These are phyloP conservation scores for Serendipita indica DNA, from an alignment of 768 basidiomycete genomes.

Conservation along the genomic window DNA sequence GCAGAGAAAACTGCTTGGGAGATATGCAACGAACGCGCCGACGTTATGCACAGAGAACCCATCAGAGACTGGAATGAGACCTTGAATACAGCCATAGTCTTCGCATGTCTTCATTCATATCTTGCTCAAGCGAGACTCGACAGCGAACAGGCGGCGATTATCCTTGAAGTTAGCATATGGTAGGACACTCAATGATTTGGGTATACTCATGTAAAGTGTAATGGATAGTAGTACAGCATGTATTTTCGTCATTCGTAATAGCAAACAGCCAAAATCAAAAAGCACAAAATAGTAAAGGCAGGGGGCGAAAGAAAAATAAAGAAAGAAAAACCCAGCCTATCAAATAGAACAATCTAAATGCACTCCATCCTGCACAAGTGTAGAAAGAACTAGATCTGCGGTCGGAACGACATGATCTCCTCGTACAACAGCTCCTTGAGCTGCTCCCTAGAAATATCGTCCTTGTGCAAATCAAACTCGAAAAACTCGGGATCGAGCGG, in stretches of 20 bases:
- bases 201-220: too few species aligned
- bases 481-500: conserved; percentile 96
- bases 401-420: conserved; percentile 84
- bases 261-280: too few species aligned
- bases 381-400: conserved; percentile 23
- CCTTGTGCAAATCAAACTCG: conserved; percentile 94
- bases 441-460: conserved; percentile 88
- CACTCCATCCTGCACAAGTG: background rate
- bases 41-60: background rate
- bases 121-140: background rate
- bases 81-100: background rate
- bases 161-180: too few species aligned
- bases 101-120: background rate
- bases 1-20: conserved; percentile 1
- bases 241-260: too few species aligned
- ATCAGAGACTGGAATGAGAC: conserved; percentile 4
- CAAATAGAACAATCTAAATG: background rate
- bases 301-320: background rate
- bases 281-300: background rate
- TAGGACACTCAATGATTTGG: too few species aligned
- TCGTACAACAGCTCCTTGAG: conserved; percentile 88
- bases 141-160: background rate
- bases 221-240: too few species aligned
- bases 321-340: background rate
- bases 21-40: background rate